phyloP scores from a whole-genome alignment of 116 monocot genomes.

The Phalaenopsis hybrid region DNA sequence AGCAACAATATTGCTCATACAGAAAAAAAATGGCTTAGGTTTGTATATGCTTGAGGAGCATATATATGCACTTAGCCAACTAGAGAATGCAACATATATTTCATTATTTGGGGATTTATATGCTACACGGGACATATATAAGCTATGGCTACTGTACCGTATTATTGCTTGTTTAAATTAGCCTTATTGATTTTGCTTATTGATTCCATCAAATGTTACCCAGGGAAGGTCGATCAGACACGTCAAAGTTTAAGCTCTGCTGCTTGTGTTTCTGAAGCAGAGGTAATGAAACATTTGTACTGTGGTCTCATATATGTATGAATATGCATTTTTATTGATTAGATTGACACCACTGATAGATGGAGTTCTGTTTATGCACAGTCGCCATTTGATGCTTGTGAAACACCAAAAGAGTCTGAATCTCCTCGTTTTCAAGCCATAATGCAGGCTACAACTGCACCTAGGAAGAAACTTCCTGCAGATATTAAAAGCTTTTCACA shows the following conservation, averaged over 20 bases:
- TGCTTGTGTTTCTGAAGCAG: conserved; percentile 37
- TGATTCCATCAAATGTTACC: conserved; percentile 4
- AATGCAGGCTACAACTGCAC: conserved; percentile 91
- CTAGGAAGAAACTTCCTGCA: conserved; percentile 70
- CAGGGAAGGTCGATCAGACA: conserved; percentile 49
- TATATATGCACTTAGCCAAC: too few relatives aligned
- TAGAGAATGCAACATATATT: too few relatives aligned
- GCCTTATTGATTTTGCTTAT: neutral
- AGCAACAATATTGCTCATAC: too few relatives aligned
- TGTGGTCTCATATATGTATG: conserved; percentile 1
- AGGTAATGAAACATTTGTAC: conserved; percentile 32
- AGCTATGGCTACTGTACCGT: neutral
- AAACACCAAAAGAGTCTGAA: conserved; percentile 92
- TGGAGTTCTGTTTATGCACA: conserved; percentile 24
- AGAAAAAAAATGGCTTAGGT: too few relatives aligned
- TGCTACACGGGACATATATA: too few relatives aligned
- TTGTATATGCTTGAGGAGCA: too few relatives aligned
- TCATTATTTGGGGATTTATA: too few relatives aligned
- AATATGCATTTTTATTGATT: neutral
- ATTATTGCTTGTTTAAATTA: conserved; percentile 1
- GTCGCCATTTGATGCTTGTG: conserved; percentile 72
- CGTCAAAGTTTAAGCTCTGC: conserved; percentile 41
- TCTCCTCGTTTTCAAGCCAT: conserved; percentile 98
- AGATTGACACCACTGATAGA: conserved; percentile 8
- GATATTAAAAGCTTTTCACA: conserved; percentile 98